Percentiles rank a stretch among this genome's conserved stretches.
These are phyloP conservation scores for Xylaria digitata DNA, from an alignment of 2,329 filamentous ascomycete species.

Conservation along the genomic window DNA sequence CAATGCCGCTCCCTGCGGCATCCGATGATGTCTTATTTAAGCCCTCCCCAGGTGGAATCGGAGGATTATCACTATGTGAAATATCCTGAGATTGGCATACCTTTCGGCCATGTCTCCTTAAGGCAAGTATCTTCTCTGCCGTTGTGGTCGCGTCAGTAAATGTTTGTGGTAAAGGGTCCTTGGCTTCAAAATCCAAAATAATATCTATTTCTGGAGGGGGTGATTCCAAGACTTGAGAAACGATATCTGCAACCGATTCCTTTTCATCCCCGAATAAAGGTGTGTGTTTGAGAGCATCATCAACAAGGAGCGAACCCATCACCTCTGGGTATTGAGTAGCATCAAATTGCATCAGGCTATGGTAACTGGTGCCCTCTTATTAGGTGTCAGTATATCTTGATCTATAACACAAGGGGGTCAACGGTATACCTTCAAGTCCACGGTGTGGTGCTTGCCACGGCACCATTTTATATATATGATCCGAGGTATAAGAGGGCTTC, in stretches of 20 bases:
- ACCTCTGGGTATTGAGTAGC: slow-evolving; percentile 63
- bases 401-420: slow-evolving; percentile 5
- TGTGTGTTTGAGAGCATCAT: slow-evolving; percentile 64
- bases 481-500: slow-evolving; percentile 67
- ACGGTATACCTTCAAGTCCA: slow-evolving; percentile 62
- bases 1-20: slow-evolving; percentile 52
- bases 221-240: slow-evolving; percentile 56
- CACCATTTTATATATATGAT: slow-evolving; percentile 69
- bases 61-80: slow-evolving; percentile 35
- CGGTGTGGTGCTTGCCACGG: slow-evolving; percentile 71
- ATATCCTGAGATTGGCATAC: slow-evolving; percentile 36
- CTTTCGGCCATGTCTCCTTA: slow-evolving; percentile 55
- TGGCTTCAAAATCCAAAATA: slow-evolving; percentile 54
- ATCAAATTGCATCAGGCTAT: slow-evolving; percentile 69
- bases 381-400: slow-evolving; percentile 43
- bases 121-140: slow-evolving; percentile 61
- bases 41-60: slow-evolving; percentile 37
- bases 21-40: slow-evolving; percentile 52
- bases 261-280: slow-evolving; percentile 68
- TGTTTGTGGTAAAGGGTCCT: slow-evolving; percentile 53
- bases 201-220: slow-evolving; percentile 50
- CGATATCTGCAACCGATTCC: slow-evolving; percentile 55
- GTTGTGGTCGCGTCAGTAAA: slow-evolving; percentile 58
- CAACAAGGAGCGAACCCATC: slow-evolving; percentile 65
- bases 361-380: slow-evolving; percentile 63